phyloP scores from a whole-genome alignment of 1,284 basidiomycete genomes.

The Cryptococcus sp. region DNA sequence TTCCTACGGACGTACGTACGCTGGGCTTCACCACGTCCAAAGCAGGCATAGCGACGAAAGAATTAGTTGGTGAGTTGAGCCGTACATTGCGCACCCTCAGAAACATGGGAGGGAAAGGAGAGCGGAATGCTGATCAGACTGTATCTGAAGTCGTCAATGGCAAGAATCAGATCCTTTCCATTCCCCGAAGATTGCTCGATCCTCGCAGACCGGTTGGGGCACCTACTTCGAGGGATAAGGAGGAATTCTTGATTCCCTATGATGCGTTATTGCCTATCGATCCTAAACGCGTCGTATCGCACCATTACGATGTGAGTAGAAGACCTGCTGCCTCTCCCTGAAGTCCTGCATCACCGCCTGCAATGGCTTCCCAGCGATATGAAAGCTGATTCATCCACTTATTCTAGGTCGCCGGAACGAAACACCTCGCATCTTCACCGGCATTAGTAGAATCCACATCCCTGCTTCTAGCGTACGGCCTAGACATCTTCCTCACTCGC shows the following conservation, averaged over 20 bases:
- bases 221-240: slow-evolving; percentile 73
- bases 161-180: slow-evolving; percentile 70
- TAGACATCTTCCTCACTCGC: slow-evolving; percentile 83
- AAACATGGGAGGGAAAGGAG: not conserved
- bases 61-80: slow-evolving; percentile 69
- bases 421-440: slow-evolving; percentile 70
- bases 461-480: slow-evolving; percentile 79
- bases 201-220: slow-evolving; percentile 81
- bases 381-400: slow-evolving; percentile 1
- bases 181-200: slow-evolving; percentile 76
- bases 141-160: slow-evolving; percentile 67
- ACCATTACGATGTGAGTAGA: slow-evolving; percentile 67
- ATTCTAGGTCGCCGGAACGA: slow-evolving; percentile 61
- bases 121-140: too few relatives aligned
- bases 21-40: slow-evolving; percentile 76
- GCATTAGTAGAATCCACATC: slow-evolving; percentile 89
- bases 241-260: slow-evolving; percentile 84
- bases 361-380: not conserved
- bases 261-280: slow-evolving; percentile 76
- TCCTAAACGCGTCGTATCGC: slow-evolving; percentile 73
- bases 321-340: not conserved
- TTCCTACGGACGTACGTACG: slow-evolving; percentile 68
- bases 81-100: too few relatives aligned
- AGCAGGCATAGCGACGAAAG: slow-evolving; percentile 83
- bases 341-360: not conserved